These are phyloP conservation scores for Salvia splendens DNA, from an alignment of 257 asterid genomes.

Conservation along the genomic window DNA sequence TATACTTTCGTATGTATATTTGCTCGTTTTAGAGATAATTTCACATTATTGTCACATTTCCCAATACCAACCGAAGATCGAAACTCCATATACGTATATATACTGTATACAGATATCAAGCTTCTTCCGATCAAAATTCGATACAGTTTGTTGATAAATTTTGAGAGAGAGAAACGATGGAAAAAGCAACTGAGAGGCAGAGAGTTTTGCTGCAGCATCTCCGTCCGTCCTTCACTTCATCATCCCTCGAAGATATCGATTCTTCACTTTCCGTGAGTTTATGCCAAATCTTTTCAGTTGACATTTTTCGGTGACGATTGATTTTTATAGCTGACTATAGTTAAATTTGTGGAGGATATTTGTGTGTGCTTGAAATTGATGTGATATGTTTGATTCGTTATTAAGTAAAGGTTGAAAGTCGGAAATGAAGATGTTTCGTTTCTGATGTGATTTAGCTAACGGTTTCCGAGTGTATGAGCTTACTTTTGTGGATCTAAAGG, in stretches of 20 bases:
- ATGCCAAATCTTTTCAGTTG: background rate
- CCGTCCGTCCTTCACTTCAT: conserved; percentile 71
- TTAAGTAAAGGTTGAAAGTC: conserved; percentile 14
- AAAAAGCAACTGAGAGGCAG: conserved; percentile 76
- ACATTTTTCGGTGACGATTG: conserved; percentile 8
- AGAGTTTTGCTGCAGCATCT: conserved; percentile 82
- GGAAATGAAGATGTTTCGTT: background rate
- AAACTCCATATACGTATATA: background rate
- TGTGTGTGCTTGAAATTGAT: conserved; percentile 11
- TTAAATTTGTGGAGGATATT: conserved; percentile 17
- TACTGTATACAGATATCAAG: background rate
- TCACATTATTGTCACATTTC: conserved; percentile 29
- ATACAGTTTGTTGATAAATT: background rate
- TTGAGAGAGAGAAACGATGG: conserved; percentile 47
- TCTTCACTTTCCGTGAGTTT: conserved; percentile 68
- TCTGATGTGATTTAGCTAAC: background rate
- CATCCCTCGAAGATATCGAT: conserved; percentile 70
- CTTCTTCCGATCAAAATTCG: background rate
- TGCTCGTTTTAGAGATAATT: background rate
- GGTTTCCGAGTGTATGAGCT: background rate
- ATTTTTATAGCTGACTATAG: background rate
- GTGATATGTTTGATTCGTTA: conserved; percentile 2
- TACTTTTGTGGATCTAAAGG: conserved; percentile 14
- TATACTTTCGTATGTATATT: background rate
- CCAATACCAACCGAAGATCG: conserved; percentile 27